Base-by-base conservation (phyloP, 106 monocot genomes). In the Acorus gramineus region DNA sequence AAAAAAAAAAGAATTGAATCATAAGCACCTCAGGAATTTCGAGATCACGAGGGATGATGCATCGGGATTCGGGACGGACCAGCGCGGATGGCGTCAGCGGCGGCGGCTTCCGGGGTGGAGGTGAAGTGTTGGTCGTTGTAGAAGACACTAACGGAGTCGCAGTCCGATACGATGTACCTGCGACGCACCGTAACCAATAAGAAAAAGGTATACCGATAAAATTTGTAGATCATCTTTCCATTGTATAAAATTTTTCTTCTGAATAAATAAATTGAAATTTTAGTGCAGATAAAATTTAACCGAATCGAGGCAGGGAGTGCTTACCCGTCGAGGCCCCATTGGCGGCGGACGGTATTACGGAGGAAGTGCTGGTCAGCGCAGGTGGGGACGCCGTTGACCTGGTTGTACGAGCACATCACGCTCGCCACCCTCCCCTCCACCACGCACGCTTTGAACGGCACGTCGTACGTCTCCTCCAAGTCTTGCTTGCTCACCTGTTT, bases 401-500 rank as follows among this genome's bases (percentile, higher is more conserved):
- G 75, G 60, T 93, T 93, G 68, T 93, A 93, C 3, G 93, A 93
- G 69, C 93, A 93, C 93, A 93, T 93, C 5, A 89, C 80, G 45
- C 81, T 76, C 4, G 80, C 82, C 4, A 71, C 93, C 14, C 76
- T 68, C 7, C 93, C 93, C 11, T 93, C 83, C 13, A 14, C 10
- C 42, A 93, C 85, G 44, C 93, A 93, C 8, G 75, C 51, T 72
- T 73, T 74, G 75, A 93, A 93, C 3, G 93, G 93, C 11, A 78
- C 78, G 10, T 83, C 53, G 66, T 78, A 93, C 0, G 93, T 93
- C 64, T 93, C 93, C 68, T 83, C 83, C 58, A 93, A 46, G 66
- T 93, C 93, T 47, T 93, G 93, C 66, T 76, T 75, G 50, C 67
- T 81, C 42, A 89, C 87, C 87, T 81, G 60, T 5, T 3, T 55